These are phyloP conservation scores for Kernera saxatilis DNA, from an alignment of 345 rosid species.

Conservation along the genomic window DNA sequence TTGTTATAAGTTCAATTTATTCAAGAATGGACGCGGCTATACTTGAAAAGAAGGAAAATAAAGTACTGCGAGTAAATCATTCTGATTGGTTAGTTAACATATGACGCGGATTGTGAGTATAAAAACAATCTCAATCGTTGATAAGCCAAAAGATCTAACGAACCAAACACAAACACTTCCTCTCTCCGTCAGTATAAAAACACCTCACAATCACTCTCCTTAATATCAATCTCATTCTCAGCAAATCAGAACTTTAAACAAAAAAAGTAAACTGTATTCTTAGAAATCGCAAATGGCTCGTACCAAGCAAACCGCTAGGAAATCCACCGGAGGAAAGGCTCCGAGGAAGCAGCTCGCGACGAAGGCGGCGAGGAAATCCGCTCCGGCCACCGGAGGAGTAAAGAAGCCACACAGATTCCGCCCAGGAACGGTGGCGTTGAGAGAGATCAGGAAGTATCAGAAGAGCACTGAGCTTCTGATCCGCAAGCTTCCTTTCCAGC, in stretches of 20 bases:
- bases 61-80: not conserved
- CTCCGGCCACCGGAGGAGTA: conserved; percentile 64
- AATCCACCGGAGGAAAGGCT: conserved; percentile 59
- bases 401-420: conserved; percentile 50
- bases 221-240: not conserved
- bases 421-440: conserved; percentile 21
- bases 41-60: not conserved
- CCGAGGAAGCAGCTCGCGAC: conserved; percentile 62
- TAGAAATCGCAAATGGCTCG: conserved; percentile 36
- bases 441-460: conserved; percentile 28
- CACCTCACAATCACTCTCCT: not conserved
- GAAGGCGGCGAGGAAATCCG: conserved; percentile 56
- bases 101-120: not conserved
- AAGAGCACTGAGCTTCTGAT: conserved; percentile 24
- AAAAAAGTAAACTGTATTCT: too few species aligned
- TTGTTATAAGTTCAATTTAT: too few species aligned
- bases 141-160: conserved; percentile 11
- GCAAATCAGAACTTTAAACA: not conserved
- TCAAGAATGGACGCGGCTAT: not conserved
- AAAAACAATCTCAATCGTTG: not conserved
- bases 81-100: not conserved
- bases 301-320: conserved; percentile 60
- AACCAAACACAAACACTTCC: not conserved
- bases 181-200: not conserved
- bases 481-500: conserved; percentile 25